Base-by-base conservation (phyloP, 257 asterid genomes). In the Plantago ovata region DNA sequence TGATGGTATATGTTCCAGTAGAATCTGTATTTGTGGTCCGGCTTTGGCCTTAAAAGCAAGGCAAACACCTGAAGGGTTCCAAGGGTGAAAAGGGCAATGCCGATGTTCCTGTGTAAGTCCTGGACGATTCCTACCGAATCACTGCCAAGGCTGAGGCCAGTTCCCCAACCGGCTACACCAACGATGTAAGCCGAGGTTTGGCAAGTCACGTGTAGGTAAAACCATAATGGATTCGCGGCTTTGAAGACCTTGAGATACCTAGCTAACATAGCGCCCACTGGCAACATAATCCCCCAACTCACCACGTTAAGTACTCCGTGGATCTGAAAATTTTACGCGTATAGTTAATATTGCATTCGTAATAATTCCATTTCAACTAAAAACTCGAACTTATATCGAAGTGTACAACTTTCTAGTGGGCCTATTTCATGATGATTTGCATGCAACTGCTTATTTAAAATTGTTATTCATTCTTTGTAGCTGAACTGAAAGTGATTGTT, bases 1-100 rank as follows among this genome's bases (percentile, higher is more conserved):
- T 74, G 75, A 41, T 89, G 97, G 81, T 89, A 89, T 10, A 89
- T 56, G 83, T 89, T 89, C 95, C 97, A 89, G 70, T 80, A 73
- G 0, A 77, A 6, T 72, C 95, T 82, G 70, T 41, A 82, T 38
- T 89, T 89, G 69, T 86, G 93, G 20, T 89, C 93, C 3, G 89
- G 87, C 82, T 84, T 86, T 9, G 95, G 97, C 79, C 97, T 66
- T 61, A 89, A 43, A 0, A 85, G 79, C 69, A 89, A 57, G 11
- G 97, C 95, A 33, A 84, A 82, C 64, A 77, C 81, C 85, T 87
- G 96, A 58, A 87, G 81, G 0, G 96, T 87, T 41, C 72, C 96
- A 3, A 87, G 85, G 77, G 74, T 69, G 24, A 87, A 84, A 22
- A 87, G 77, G 28, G 78, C 11, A 48, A 87, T 82, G 2, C 96